Base-by-base conservation (phyloP, 1,284 basidiomycete genomes). In the Ganoderma sinense region DNA sequence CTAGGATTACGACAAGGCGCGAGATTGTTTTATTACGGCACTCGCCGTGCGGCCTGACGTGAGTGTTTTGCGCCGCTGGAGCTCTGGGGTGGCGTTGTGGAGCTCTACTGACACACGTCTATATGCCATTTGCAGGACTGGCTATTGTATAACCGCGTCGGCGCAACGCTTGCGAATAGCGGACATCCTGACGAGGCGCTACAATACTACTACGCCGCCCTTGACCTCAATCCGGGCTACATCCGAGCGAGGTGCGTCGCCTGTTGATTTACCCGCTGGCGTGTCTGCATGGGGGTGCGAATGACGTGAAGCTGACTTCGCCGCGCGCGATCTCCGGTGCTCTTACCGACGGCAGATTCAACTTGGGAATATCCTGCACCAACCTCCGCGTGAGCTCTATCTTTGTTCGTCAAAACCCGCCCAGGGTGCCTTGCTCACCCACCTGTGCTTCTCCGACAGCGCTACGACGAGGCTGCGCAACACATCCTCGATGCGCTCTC, bases 131-230 rank as follows among this genome's bases (percentile, higher is more conserved):
- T 65, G 23, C 51, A 97, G 94, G 97, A 99, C 78, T 98, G 96
- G 94, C 84, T 97, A 61, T 82, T 99, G 71, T 98, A 97, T 82
- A 99, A 99, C 80, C 91, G 97, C 31, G 94, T 99, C 33, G 97
- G 97, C 18, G 97, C 97, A 20, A 99, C 97, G 1, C 90, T 98
- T 78, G 97, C 97, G 60, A 99, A 99, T 80, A 94, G 90, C 74
- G 97, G 97, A 0, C 87, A 88, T 63, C 90, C 95, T 23, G 89
- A 90, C 55, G 91, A 96, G 71, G 97, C 98, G 11, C 86, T 98
- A 20, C 85, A 93, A 73, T 98, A 96, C 81, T 99, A 99, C 81
- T 90, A 93, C 78, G 90, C 90, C 63, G 98, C 97, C 2, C 85
- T 99, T 48, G 92, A 95, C 72, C 85, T 98, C 67, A 96, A 98